Base-by-base conservation (phyloP, 176 grass and related monocot species). In the Oryza officinalis region DNA sequence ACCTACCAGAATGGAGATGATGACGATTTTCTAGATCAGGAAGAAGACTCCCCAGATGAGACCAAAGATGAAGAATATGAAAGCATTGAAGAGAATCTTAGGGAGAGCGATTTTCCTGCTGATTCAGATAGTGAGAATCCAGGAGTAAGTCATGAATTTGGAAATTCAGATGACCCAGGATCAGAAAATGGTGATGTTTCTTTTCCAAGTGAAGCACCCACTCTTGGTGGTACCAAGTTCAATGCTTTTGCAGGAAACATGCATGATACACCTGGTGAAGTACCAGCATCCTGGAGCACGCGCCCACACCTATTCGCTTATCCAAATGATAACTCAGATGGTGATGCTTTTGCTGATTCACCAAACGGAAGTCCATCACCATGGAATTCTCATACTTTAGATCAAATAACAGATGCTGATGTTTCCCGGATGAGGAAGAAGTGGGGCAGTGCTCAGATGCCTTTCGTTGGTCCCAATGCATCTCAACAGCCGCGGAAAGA, bases 371-470 rank as follows among this genome's bases (percentile, higher is more conserved):
- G 93, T 90, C 91, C 89, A 80, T 85, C 85, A 84, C 88, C 89
- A 65, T 99, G 97, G 91, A 99, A 90, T 85, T 94, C 91, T 80
- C 79, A 91, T 80, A 88, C 88, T 67, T 67, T 92, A 5, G 88
- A 95, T 85, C 90, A 95, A 81, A 88, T 92, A 75, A 88, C 86
- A 63, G 88, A 92, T 71, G 82, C 87, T 81, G 93, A 95, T 88
- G 85, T 89, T 86, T 87, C 85, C 66, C 93, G 90, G 57, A 95
- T 92, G 86, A 90, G 96, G 60, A 99, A 96, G 84, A 99, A 96
- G 69, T 99, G 96, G 96, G 91, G 93, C 57, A 93, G 85, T 10
- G 93, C 91, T 63, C 96, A 99, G 81, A 87, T 93, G 86, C 96
- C 93, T 69, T 83, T 88, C 13, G 54, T 86, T 75, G 81, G 81